Conservation (phyloP, 2,329 filamentous ascomycete species). For the Colletotrichum godetiae region DNA sequence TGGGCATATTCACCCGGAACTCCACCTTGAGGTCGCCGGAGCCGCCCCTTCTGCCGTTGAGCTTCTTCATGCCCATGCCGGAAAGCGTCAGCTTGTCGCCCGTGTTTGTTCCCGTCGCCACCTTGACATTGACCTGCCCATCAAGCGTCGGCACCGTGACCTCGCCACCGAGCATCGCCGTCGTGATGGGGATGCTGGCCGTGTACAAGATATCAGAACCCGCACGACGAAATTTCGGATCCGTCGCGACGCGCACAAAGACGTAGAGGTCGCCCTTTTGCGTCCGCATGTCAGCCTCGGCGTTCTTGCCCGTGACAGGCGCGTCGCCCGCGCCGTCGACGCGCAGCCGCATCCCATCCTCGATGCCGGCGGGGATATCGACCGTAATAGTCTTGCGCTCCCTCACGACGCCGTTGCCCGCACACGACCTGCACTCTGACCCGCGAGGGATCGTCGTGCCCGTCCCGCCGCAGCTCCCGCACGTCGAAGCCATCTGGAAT, state of each 20-base stretch:
- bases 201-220: conserved; percentile 95
- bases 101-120: conserved; percentile 90
- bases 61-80: conserved; percentile 94
- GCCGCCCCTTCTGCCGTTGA: conserved; percentile 73
- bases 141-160: conserved; percentile 91
- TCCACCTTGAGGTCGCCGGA: conserved; percentile 91
- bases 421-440: conserved; percentile 82
- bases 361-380: conserved; percentile 94
- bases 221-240: conserved; percentile 87
- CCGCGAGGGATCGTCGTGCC: conserved; percentile 82
- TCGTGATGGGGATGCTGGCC: conserved; percentile 90
- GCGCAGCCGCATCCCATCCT: conserved; percentile 93
- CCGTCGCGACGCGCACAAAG: conserved; percentile 87
- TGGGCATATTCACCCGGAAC: conserved; percentile 95
- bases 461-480: conserved; percentile 81
- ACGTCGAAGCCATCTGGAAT: conserved; percentile 96
- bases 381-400: conserved; percentile 86
- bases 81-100: conserved; percentile 90
- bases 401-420: conserved; percentile 84
- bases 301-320: conserved; percentile 77
- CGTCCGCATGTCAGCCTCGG: conserved; percentile 71
- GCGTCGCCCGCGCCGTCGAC: conserved; percentile 90
- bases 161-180: conserved; percentile 91
- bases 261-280: conserved; percentile 91
- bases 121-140: conserved; percentile 88